Conservation (phyloP, 2,329 filamentous ascomycete genomes). For the Clonostachys chloroleuca region DNA sequence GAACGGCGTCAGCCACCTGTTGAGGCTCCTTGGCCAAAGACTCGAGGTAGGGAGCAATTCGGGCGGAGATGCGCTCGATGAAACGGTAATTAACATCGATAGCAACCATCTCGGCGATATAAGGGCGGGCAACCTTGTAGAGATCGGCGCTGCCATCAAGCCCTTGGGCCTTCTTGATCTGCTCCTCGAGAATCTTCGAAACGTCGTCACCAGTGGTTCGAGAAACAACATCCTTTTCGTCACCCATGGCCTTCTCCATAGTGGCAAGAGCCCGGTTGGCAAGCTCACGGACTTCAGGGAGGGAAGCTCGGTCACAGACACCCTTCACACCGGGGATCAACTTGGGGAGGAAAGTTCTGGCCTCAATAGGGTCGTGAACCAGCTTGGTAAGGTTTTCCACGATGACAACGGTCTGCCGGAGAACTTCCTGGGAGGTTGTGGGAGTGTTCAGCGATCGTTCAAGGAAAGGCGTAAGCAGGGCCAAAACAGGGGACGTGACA, state of each 20-base stretch:
- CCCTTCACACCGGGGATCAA: slow-evolving; percentile 88
- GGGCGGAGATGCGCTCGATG: slow-evolving; percentile 64
- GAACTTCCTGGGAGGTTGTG: slow-evolving; percentile 84
- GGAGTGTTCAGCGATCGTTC: slow-evolving; percentile 93
- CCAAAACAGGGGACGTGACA: slow-evolving; percentile 92
- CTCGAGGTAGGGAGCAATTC: slow-evolving; percentile 72
- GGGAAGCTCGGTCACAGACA: slow-evolving; percentile 81
- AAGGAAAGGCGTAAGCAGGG: slow-evolving; percentile 88
- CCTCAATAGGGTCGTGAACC: slow-evolving; percentile 92
- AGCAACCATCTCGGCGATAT: slow-evolving; percentile 78
- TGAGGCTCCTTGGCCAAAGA: slow-evolving; percentile 61
- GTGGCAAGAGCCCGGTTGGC: slow-evolving; percentile 77
- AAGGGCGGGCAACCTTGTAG: slow-evolving; percentile 65
- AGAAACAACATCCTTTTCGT: slow-evolving; percentile 61
- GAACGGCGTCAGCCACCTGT: slow-evolving; percentile 67
- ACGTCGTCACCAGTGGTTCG: slow-evolving; percentile 72
- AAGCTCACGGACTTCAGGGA: slow-evolving; percentile 91
- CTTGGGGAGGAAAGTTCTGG: slow-evolving; percentile 90
- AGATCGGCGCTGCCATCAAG: slow-evolving; percentile 55
- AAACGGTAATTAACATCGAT: slow-evolving; percentile 85
- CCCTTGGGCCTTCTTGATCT: slow-evolving; percentile 68
- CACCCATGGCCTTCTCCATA: slow-evolving; percentile 90
- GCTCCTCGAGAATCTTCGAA: slow-evolving; percentile 65
- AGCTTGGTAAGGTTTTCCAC: slow-evolving; percentile 98
- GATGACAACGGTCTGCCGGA: slow-evolving; percentile 93